Percentiles rank a stretch among this genome's conserved stretches.
Conservation (phyloP, 192 early-diverging fungal genomes). For the Coemansia furcata region DNA sequence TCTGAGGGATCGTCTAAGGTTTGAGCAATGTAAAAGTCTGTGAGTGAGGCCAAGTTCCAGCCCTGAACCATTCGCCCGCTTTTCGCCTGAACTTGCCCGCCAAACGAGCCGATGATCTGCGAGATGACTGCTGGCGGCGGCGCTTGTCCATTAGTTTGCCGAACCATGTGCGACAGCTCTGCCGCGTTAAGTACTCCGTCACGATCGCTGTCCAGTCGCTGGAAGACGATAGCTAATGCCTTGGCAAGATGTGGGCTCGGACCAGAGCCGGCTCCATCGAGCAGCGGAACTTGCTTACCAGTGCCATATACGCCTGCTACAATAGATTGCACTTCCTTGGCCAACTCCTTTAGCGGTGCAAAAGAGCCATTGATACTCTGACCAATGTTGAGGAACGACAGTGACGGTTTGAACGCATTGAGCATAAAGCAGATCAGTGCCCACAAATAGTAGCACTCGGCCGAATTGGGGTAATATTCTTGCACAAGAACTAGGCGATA, state of each 20-base stretch:
- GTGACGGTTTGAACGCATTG: slow-evolving; percentile 36
- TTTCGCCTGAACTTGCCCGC: slow-evolving; percentile 25
- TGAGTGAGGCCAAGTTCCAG: slow-evolving; percentile 33
- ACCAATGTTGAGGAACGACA: slow-evolving; percentile 37
- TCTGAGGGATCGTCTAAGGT: slow-evolving; percentile 48
- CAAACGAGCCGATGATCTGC: slow-evolving; percentile 44
- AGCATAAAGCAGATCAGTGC: slow-evolving; percentile 51
- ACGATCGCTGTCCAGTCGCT: slow-evolving; percentile 41
- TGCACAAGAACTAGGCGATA: slow-evolving; percentile 41
- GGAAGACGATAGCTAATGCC: slow-evolving; percentile 39
- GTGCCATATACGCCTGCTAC: slow-evolving; percentile 29
- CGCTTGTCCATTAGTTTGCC: slow-evolving; percentile 38
- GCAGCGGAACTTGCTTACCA: slow-evolving; percentile 33
- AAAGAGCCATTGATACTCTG: slow-evolving; percentile 23
- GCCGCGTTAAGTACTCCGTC: slow-evolving; percentile 43
- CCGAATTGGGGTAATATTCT: slow-evolving; percentile 43
- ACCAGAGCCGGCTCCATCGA: slow-evolving; percentile 24
- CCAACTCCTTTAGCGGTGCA: slow-evolving; percentile 42
- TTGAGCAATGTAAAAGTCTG: slow-evolving; percentile 42
- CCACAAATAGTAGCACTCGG: slow-evolving; percentile 54
- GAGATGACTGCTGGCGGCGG: slow-evolving; percentile 18
- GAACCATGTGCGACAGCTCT: slow-evolving; percentile 38
- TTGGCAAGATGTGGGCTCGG: slow-evolving; percentile 41
- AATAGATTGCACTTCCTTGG: slow-evolving; percentile 23
- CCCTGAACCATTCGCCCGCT: slow-evolving; percentile 25